Conservation (phyloP, 2,329 filamentous ascomycete species). For the Stagonosporopsis vannaccii region DNA sequence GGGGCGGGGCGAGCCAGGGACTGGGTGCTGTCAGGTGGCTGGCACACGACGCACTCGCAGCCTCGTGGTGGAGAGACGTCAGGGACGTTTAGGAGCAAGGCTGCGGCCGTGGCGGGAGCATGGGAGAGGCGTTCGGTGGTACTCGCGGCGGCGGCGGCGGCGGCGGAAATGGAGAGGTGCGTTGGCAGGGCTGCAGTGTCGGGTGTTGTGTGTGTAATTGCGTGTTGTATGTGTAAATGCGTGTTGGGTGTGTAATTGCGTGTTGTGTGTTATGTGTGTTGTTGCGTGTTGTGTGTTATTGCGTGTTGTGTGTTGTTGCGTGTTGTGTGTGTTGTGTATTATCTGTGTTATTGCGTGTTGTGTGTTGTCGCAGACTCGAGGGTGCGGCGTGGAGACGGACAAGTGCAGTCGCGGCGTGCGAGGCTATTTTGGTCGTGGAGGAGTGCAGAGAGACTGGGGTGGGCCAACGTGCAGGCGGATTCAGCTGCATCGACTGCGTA, state of each 20-base stretch:
- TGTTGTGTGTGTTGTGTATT: too few species aligned
- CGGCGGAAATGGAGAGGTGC: constrained; percentile 18
- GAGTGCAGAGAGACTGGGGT: constrained; percentile 15
- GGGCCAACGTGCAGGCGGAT: not conserved
- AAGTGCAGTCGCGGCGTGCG: not conserved
- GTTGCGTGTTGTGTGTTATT: too few species aligned
- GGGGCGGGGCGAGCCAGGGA: constrained; percentile 22
- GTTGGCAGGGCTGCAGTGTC: constrained; percentile 12
- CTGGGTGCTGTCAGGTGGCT: constrained; percentile 14
- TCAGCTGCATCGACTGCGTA: constrained; percentile 10
- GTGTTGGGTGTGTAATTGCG: too few species aligned
- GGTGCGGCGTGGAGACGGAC: not conserved
- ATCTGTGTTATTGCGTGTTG: too few species aligned
- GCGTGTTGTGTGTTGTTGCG: too few species aligned
- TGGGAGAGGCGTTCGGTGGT: constrained; percentile 19
- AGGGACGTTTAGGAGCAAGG: constrained; percentile 5
- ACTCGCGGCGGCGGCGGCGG: constrained; percentile 20
- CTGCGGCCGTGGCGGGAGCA: constrained; percentile 23
- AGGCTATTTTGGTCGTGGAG: constrained; percentile 13
- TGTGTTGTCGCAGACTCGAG: not conserved
- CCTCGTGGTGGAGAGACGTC: constrained; percentile 4
- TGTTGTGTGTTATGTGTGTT: too few species aligned
- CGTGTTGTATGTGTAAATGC: too few species aligned
- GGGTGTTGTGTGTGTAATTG: too few species aligned
- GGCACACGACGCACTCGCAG: constrained; percentile 22